A percentile compares a stretch with the other conserved stretches of the same genome.
phyloP scores from a whole-genome alignment of 2,329 filamentous ascomycete species.

The Trichoderma sp. region DNA sequence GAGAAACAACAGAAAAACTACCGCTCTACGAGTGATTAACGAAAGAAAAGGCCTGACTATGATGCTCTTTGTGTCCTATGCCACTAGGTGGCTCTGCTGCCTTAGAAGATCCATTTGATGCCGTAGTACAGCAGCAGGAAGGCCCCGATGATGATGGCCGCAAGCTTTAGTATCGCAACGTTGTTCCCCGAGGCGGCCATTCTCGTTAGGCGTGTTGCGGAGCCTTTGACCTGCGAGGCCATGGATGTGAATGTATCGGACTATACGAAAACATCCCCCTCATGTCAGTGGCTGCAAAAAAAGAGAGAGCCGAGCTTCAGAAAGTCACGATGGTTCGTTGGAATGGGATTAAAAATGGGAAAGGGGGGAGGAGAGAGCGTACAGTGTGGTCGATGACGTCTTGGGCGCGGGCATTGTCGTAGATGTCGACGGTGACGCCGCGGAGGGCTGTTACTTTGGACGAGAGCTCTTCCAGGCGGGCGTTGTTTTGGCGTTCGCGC shows the following conservation, averaged over 20 bases:
- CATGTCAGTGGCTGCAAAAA: too few species aligned
- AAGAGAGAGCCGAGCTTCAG: not conserved
- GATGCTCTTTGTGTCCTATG: not conserved
- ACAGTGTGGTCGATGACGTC: conserved; percentile 86
- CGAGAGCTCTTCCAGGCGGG: conserved; percentile 86
- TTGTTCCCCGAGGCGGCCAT: conserved; percentile 94
- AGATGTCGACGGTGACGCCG: conserved; percentile 95
- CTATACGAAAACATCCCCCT: conserved; percentile 46
- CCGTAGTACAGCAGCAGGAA: conserved; percentile 78
- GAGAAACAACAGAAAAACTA: too few species aligned
- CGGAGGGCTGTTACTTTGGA: conserved; percentile 90
- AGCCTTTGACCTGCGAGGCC: conserved; percentile 79
- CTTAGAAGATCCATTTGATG: conserved; percentile 62
- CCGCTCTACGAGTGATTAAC: too few species aligned
- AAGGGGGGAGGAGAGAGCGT: conserved; percentile 38
- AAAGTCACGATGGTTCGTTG: not conserved
- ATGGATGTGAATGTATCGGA: conserved; percentile 91
- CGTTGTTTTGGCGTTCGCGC: conserved; percentile 89
- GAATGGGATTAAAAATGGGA: too few species aligned
- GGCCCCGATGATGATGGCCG: conserved; percentile 74
- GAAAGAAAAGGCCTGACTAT: not conserved
- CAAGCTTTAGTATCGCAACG: conserved; percentile 85
- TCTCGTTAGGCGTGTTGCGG: conserved; percentile 75
- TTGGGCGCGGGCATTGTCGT: conserved; percentile 90
- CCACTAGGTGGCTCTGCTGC: not conserved